Conservation (phyloP, 495 filamentous ascomycete genomes). For the Xylaria castorea region DNA sequence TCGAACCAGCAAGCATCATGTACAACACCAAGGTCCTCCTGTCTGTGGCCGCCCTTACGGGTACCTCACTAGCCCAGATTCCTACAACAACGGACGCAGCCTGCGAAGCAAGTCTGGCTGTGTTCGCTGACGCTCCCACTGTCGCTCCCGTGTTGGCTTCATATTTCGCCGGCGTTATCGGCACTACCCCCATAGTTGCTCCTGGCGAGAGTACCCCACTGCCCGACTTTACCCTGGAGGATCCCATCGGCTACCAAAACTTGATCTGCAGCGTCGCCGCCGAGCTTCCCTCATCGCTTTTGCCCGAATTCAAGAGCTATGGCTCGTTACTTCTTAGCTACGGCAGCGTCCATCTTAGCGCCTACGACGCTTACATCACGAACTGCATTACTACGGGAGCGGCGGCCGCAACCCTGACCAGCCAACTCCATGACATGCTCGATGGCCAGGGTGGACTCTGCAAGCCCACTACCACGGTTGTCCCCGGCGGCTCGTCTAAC, state of each 20-base stretch:
- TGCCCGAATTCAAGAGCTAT: constrained; percentile 6
- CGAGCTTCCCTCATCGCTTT: background rate
- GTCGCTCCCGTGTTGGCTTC: background rate
- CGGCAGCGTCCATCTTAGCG: constrained; percentile 7
- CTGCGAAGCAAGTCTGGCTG: background rate
- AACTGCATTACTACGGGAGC: constrained; percentile 18
- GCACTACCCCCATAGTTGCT: background rate
- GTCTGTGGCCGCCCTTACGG: background rate
- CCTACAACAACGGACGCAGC: background rate
- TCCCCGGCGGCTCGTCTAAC: constrained; percentile 1
- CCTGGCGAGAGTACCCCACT: constrained; percentile 6
- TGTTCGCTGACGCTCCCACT: background rate
- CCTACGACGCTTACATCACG: constrained; percentile 18
- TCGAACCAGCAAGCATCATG: background rate
- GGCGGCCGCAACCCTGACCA: background rate
- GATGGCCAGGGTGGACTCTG: background rate
- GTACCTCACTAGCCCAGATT: constrained; percentile 3
- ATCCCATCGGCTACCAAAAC: background rate
- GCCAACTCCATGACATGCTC: constrained; percentile 4
- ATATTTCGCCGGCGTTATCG: background rate
- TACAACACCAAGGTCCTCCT: constrained; percentile 9
- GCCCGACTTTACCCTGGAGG: constrained; percentile 14
- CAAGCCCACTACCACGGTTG: background rate
- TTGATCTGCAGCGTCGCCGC: background rate
- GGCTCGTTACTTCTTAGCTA: constrained; percentile 9